Base-by-base conservation (phyloP, 202 grass and related monocot genomes). In the Zoysia matrella region DNA sequence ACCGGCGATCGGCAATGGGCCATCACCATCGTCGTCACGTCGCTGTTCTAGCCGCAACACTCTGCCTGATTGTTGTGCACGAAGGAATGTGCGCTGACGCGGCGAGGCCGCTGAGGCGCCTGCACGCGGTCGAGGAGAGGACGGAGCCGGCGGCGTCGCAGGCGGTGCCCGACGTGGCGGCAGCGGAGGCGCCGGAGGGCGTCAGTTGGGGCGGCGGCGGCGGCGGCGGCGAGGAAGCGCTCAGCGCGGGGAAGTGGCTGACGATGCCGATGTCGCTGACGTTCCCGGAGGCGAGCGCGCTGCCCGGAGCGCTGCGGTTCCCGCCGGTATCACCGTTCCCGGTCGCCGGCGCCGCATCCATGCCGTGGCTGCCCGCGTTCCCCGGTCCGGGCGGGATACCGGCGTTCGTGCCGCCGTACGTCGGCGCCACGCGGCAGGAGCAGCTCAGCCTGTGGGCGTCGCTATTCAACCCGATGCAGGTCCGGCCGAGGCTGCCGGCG, bases 381-480 rank as follows among this genome's bases (percentile, higher is more conserved):
- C 75, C 50, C 86, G 64, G 12, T 77, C 82, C 0, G 72, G 47
- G 58, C 22, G 70, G 30, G 15, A 15, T 79, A 18, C 84, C 75
- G 60, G 75, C 47, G 51, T 65, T 82, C 30, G 74, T 86, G 55
- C 88, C 83, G 15, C 79, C 72, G 45, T 4, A 72, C 67, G 18
- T 89, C 16, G 78, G 78, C 52, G 78, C 78, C 10, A 86, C 83
- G 18, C 43, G 87, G 52, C 83, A 89, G 83, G 87, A 89, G 60
- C 78, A 86, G 73, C 78, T 36, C 30, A 36, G 30, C 30, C 30
- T 36, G 30, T 36, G 30, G 30, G 30, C 30, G 30, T 36, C 30
- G 47, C 87, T 89, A 52, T 86, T 89, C 87, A 89, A 89, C 73
- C 83, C 83, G 73, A 51, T 85, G 51, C 78, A 68, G 40, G 65